These are phyloP conservation scores for Erysiphe pulchra DNA, from an alignment of 2,329 filamentous ascomycete species.

Conservation along the genomic window DNA sequence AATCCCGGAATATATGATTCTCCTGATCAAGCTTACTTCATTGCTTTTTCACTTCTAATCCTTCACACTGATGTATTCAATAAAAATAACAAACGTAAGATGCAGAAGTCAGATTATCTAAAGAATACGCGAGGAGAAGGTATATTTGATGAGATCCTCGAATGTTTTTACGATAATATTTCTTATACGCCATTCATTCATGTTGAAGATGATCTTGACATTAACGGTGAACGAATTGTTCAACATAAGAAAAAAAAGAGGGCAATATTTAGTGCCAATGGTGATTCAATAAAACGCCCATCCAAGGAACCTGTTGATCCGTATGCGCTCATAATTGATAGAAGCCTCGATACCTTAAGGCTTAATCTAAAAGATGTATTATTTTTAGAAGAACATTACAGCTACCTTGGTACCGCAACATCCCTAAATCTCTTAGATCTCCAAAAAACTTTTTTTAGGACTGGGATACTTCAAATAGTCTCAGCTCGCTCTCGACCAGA, in stretches of 20 bases:
- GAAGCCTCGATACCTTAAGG: slow-evolving; percentile 56
- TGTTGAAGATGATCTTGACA: slow-evolving; percentile 72
- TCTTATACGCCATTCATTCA: slow-evolving; percentile 96
- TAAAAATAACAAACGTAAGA: slow-evolving; percentile 98
- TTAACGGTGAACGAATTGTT: slow-evolving; percentile 48
- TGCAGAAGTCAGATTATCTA: slow-evolving; percentile 87
- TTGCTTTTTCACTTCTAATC: slow-evolving; percentile 88
- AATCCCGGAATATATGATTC: slow-evolving; percentile 86
- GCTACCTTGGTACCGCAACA: slow-evolving; percentile 54
- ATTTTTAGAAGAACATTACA: slow-evolving; percentile 75
- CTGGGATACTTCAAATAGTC: slow-evolving; percentile 80
- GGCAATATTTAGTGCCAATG: slow-evolving; percentile 36
- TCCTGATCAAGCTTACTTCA: slow-evolving; percentile 91
- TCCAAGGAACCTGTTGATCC: slow-evolving; percentile 77
- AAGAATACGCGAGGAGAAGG: slow-evolving; percentile 85
- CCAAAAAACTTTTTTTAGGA: slow-evolving; percentile 73
- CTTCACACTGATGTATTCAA: slow-evolving; percentile 98
- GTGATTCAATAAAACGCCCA: slow-evolving; percentile 36
- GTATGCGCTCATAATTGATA: slow-evolving; percentile 80
- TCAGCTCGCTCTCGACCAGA: slow-evolving; percentile 82
- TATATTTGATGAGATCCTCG: slow-evolving; percentile 77
- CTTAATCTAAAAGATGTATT: slow-evolving; percentile 83
- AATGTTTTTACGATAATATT: slow-evolving; percentile 97
- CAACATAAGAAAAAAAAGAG: slow-evolving; percentile 47
- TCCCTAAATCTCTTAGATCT: slow-evolving; percentile 56